These are phyloP conservation scores for Pythium phragmitis DNA, from an alignment of 352 stramenopile species.

Conservation along the genomic window DNA sequence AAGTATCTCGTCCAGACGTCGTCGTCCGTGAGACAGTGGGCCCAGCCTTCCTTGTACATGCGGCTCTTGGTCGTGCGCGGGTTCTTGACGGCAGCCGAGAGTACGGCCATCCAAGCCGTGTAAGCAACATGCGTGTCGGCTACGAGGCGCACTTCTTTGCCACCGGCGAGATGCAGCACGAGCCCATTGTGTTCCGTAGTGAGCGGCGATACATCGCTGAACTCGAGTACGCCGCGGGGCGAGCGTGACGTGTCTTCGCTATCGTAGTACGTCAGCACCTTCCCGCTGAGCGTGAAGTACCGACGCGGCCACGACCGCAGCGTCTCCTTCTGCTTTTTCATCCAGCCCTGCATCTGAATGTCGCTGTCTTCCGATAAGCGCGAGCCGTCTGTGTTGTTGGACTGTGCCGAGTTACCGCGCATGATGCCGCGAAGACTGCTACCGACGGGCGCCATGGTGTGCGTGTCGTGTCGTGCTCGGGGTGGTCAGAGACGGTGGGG, in stretches of 20 bases:
- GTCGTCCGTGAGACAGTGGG: conserved; percentile 71
- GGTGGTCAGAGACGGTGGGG: neutral
- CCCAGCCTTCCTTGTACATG: conserved; percentile 71
- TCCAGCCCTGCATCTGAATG: conserved; percentile 82
- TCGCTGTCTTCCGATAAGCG: conserved; percentile 61
- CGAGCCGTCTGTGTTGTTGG: conserved; percentile 40
- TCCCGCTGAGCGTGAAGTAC: conserved; percentile 76
- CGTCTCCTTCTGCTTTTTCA: conserved; percentile 84
- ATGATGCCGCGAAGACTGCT: conserved; percentile 63
- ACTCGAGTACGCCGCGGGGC: conserved; percentile 64
- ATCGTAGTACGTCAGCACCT: conserved; percentile 77
- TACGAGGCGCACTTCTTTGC: conserved; percentile 76
- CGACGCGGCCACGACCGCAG: conserved; percentile 62
- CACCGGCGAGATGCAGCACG: conserved; percentile 53
- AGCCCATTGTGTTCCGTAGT: conserved; percentile 81
- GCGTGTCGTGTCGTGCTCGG: neutral
- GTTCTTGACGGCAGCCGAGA: conserved; percentile 64
- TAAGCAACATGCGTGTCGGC: conserved; percentile 80
- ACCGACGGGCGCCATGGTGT: conserved; percentile 48
- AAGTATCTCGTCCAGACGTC: conserved; percentile 75
- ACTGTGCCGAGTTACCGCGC: conserved; percentile 54
- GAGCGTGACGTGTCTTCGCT: conserved; percentile 67
- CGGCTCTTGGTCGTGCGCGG: conserved; percentile 47
- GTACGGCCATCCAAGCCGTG: conserved; percentile 69
- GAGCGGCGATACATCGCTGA: conserved; percentile 64